Evolutionary conservation across 179 eudicot species (phyloP).

Genomic region (Pouteria campechiana): DNA sequence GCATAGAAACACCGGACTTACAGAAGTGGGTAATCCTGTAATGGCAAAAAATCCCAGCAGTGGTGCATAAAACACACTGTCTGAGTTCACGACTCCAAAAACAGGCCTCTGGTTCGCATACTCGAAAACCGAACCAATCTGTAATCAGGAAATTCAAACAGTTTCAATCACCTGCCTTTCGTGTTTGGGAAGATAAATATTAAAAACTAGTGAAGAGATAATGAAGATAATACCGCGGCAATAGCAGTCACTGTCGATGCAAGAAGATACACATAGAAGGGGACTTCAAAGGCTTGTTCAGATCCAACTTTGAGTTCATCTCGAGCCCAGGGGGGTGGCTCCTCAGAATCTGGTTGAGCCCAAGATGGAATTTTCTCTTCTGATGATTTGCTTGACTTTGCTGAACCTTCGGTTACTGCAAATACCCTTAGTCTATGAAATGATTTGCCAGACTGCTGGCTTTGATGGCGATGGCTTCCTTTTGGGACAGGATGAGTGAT

Average conservation of each 20-base stretch:
- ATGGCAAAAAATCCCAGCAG: slow-evolving; percentile 76
- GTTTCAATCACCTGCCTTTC: too few species aligned
- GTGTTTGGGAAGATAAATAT: too few species aligned
- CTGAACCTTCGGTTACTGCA: slow-evolving; percentile 29
- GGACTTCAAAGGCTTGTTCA: slow-evolving; percentile 38
- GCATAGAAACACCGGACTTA: too few species aligned
- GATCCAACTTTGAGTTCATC: slow-evolving; percentile 30
- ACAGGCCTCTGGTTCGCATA: slow-evolving; percentile 71
- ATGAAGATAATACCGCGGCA: slow-evolving; percentile 52
- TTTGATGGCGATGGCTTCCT: not conserved
- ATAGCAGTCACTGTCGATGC: slow-evolving; percentile 93
- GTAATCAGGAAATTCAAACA: slow-evolving; percentile 13
- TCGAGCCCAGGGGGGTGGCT: slow-evolving; percentile 96
- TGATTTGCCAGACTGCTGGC: slow-evolving; percentile 1
- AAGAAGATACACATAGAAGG: slow-evolving; percentile 71
- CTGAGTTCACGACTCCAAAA: slow-evolving; percentile 68
- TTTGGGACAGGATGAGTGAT: not conserved
- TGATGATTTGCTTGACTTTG: slow-evolving; percentile 27
- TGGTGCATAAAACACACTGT: slow-evolving; percentile 83
- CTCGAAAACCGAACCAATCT: slow-evolving; percentile 90
- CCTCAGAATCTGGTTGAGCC: slow-evolving; percentile 78
- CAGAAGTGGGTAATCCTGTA: slow-evolving; percentile 85
- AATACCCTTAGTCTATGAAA: slow-evolving; percentile 8
- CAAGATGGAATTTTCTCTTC: slow-evolving; percentile 68
- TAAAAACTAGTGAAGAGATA: too few species aligned